Evolutionary conservation across 208 protist genomes (phyloP).

Genomic region (Acanthamoeba pearcei): DNA sequence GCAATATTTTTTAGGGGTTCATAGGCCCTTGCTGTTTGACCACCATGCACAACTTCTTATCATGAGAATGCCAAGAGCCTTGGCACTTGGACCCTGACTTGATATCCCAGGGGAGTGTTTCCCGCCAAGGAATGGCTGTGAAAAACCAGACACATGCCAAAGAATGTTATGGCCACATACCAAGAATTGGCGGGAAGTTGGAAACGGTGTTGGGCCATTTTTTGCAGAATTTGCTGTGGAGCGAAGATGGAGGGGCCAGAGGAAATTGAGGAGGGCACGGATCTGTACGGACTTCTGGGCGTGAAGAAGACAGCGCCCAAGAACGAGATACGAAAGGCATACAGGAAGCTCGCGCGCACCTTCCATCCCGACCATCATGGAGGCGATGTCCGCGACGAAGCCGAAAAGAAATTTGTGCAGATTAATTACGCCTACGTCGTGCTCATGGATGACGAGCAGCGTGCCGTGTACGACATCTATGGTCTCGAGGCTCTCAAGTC

Average conservation of each 20-base stretch:
- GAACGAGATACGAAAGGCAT: conserved; percentile 38
- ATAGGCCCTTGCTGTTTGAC: too few species aligned
- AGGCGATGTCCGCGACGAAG: not conserved
- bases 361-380: conserved; percentile 70
- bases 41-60: too few species aligned
- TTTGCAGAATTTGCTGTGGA: not conserved
- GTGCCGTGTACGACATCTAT: conserved; percentile 63
- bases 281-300: conserved; percentile 7
- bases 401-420: conserved; percentile 53
- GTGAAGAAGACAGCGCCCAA: not conserved
- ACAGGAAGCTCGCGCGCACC: conserved; percentile 14
- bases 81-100: too few species aligned
- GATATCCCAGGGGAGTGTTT: too few species aligned
- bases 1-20: too few species aligned
- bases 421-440: conserved; percentile 50
- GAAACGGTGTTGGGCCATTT: too few species aligned
- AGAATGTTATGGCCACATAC: not conserved
- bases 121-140: too few species aligned
- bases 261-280: conserved; percentile 46
- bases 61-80: too few species aligned
- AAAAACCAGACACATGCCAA: not conserved
- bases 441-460: conserved; percentile 71
- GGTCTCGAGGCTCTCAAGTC: conserved; percentile 5
- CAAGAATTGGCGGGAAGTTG: not conserved
- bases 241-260: conserved; percentile 14